Evolutionary conservation across 2,329 filamentous ascomycete genomes (phyloP).

Genomic region (Arthrinium puccinioides): DNA sequence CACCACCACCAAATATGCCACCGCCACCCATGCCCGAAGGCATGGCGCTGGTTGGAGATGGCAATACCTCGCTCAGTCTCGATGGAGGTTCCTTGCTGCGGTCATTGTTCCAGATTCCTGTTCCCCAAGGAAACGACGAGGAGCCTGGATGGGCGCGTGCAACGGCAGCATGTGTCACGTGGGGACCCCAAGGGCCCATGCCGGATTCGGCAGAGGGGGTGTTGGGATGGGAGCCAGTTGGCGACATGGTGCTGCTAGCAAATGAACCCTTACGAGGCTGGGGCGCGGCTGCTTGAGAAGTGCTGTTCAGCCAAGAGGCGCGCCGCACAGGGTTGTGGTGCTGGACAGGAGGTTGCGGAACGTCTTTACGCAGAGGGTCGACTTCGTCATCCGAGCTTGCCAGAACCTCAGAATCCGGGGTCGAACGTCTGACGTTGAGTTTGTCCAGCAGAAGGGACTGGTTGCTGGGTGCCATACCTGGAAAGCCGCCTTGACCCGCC

Average conservation of each 20-base stretch:
- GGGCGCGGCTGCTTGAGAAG: constrained; percentile 49
- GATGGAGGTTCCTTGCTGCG: constrained; percentile 65
- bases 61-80: constrained; percentile 66
- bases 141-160: constrained; percentile 38
- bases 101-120: constrained; percentile 75
- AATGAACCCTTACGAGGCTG: constrained; percentile 71
- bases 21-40: constrained; percentile 30
- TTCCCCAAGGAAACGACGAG: constrained; percentile 62
- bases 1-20: constrained; percentile 42
- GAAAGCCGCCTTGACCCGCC: constrained; percentile 38
- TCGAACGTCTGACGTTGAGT: constrained; percentile 71
- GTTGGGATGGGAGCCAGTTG: constrained; percentile 71
- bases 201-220: constrained; percentile 65
- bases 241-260: constrained; percentile 68
- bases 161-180: constrained; percentile 39
- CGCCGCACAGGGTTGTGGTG: constrained; percentile 60
- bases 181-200: constrained; percentile 46
- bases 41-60: constrained; percentile 62
- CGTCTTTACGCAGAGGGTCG: constrained; percentile 55
- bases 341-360: constrained; percentile 37
- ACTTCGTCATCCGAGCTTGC: constrained; percentile 91
- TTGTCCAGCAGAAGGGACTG: constrained; percentile 68
- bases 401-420: constrained; percentile 88
- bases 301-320: constrained; percentile 83
- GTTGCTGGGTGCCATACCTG: constrained; percentile 44